Conservation (phyloP, 495 filamentous ascomycete genomes). For the Hypoxylon intermedium region DNA sequence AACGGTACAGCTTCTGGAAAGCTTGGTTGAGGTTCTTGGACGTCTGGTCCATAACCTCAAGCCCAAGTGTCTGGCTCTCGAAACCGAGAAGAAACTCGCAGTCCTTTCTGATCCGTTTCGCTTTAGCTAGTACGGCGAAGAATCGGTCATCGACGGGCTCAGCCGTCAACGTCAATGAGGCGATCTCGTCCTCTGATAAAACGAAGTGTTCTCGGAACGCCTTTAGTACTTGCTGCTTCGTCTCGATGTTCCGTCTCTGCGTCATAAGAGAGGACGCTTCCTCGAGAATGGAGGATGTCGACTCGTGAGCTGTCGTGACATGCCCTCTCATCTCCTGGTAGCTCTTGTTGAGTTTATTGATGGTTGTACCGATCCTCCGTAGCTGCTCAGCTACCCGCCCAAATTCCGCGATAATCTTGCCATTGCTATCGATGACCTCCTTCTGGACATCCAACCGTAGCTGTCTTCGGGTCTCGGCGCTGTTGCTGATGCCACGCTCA, state of each 20-base stretch:
- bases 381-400: slow-evolving; percentile 94
- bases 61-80: slow-evolving; percentile 83
- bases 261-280: slow-evolving; percentile 78
- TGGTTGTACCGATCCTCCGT: slow-evolving; percentile 78
- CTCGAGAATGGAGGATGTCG: slow-evolving; percentile 77
- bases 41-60: slow-evolving; percentile 90
- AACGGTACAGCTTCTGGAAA: slow-evolving; percentile 93
- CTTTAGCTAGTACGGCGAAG: slow-evolving; percentile 78
- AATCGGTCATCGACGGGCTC: slow-evolving; percentile 87
- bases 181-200: slow-evolving; percentile 78
- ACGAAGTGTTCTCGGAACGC: slow-evolving; percentile 87
- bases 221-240: slow-evolving; percentile 82
- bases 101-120: slow-evolving; percentile 86
- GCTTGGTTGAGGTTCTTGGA: slow-evolving; percentile 85
- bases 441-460: slow-evolving; percentile 86
- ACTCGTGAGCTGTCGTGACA: slow-evolving; percentile 73
- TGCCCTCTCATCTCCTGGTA: slow-evolving; percentile 83
- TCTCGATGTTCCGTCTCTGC: slow-evolving; percentile 78
- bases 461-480: slow-evolving; percentile 77
- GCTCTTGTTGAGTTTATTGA: slow-evolving; percentile 77
- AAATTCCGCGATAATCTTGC: slow-evolving; percentile 88
- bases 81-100: slow-evolving; percentile 87
- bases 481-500: slow-evolving; percentile 73
- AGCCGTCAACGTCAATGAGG: slow-evolving; percentile 72
- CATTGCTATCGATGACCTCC: slow-evolving; percentile 93